Percentiles rank a stretch among this genome's conserved stretches.
These are phyloP conservation scores for Trichoderma guizhouense DNA, from an alignment of 2,329 filamentous ascomycete genomes.

Conservation along the genomic window DNA sequence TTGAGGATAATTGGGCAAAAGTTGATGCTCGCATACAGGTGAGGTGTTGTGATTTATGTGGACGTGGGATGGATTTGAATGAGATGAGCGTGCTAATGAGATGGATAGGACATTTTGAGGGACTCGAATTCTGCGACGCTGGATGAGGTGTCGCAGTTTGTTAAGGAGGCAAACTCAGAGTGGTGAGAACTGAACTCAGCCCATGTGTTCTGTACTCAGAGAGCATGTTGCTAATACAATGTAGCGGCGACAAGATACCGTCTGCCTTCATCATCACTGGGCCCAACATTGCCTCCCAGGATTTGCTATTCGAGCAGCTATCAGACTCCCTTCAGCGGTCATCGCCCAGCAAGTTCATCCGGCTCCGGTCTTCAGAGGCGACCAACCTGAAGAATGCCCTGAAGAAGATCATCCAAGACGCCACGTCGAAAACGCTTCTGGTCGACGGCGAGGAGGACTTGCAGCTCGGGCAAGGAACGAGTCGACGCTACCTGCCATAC, in stretches of 20 bases:
- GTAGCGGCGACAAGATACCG: conserved; percentile 52
- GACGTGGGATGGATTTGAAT: background rate
- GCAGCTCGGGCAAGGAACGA: conserved; percentile 46
- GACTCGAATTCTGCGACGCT: conserved; percentile 61
- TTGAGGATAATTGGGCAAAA: conserved; percentile 60
- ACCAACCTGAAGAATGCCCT: conserved; percentile 69
- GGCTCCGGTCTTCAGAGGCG: conserved; percentile 67
- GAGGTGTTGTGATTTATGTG: background rate
- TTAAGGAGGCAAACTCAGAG: conserved; percentile 38
- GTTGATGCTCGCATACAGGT: conserved; percentile 62
- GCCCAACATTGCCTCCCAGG: conserved; percentile 73
- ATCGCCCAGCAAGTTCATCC: conserved; percentile 55
- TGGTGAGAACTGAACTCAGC: conserved; percentile 26
- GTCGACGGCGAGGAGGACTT: conserved; percentile 59
- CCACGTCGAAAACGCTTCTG: conserved; percentile 45
- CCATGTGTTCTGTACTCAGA: background rate
- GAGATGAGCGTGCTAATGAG: background rate
- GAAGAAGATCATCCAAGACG: conserved; percentile 69
- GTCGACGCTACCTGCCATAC: conserved; percentile 69
- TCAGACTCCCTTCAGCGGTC: conserved; percentile 51
- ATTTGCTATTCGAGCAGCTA: conserved; percentile 69
- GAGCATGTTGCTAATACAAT: background rate
- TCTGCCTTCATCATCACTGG: conserved; percentile 73
- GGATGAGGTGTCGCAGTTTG: conserved; percentile 55
- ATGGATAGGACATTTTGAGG: conserved; percentile 49